phyloP scores from a whole-genome alignment of 2,329 filamentous ascomycete genomes.

The Ophiostoma sp. region DNA sequence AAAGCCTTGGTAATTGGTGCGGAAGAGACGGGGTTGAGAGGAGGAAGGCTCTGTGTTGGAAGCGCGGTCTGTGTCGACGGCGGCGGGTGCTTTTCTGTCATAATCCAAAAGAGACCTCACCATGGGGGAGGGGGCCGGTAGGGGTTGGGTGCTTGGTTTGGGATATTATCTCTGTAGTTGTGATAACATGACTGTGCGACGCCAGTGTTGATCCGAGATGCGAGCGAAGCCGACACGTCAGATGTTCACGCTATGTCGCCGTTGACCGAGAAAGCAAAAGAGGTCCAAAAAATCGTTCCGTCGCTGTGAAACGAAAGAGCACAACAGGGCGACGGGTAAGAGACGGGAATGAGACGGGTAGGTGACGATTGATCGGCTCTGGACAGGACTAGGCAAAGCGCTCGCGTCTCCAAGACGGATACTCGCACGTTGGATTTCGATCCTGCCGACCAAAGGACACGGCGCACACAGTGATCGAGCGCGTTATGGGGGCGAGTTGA shows the following conservation, averaged over 20 bases:
- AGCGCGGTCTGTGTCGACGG: slow-evolving; percentile 52
- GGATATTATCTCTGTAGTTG: slow-evolving; percentile 21
- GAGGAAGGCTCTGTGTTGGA: slow-evolving; percentile 47
- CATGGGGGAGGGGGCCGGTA: slow-evolving; percentile 34
- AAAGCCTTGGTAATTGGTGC: neutral
- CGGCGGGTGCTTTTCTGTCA: slow-evolving; percentile 54
- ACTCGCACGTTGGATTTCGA: neutral
- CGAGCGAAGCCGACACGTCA: slow-evolving; percentile 9
- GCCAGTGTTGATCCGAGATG: slow-evolving; percentile 17
- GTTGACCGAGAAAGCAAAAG: neutral
- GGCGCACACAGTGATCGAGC: neutral
- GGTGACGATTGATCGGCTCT: too few species aligned
- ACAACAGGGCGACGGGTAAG: neutral
- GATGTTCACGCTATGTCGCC: neutral
- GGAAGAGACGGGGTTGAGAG: slow-evolving; percentile 32
- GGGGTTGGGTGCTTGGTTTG: slow-evolving; percentile 1
- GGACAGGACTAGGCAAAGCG: too few species aligned
- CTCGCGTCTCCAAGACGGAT: neutral
- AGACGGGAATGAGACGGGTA: too few species aligned
- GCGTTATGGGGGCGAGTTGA: slow-evolving; percentile 7
- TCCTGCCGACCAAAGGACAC: neutral
- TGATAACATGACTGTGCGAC: slow-evolving; percentile 51
- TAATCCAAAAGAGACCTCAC: slow-evolving; percentile 51
- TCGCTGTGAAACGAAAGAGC: neutral
- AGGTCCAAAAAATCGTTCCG: neutral